phyloP scores from a whole-genome alignment of 179 eudicot species.

The Silene noctiflora region DNA sequence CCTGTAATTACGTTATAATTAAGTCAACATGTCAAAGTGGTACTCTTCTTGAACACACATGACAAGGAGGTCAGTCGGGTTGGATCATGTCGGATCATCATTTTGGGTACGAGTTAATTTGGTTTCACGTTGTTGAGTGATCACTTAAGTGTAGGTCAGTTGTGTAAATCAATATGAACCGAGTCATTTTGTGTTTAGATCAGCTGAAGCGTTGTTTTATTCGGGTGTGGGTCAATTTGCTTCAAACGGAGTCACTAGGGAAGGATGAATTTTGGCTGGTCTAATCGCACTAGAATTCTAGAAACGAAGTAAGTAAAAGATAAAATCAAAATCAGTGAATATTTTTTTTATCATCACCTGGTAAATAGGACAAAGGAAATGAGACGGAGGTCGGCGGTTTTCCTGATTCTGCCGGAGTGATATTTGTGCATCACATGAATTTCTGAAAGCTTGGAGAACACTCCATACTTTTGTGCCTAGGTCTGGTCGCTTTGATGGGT shows the following conservation, averaged over 20 bases:
- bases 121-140: too few species aligned
- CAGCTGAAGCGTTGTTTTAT: too few species aligned
- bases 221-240: too few species aligned
- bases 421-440: conserved; percentile 26
- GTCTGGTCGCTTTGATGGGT: conserved; percentile 44
- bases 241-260: not conserved
- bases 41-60: too few species aligned
- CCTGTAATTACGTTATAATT: conserved; percentile 36
- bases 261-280: not conserved
- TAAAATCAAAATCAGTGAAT: not conserved
- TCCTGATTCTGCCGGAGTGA: conserved; percentile 39
- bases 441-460: conserved; percentile 44
- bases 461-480: conserved; percentile 46
- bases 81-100: too few species aligned
- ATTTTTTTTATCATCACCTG: conserved; percentile 39
- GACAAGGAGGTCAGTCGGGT: too few species aligned
- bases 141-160: too few species aligned
- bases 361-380: conserved; percentile 79
- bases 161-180: too few species aligned
- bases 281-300: too few species aligned
- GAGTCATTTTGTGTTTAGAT: too few species aligned
- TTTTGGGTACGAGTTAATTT: too few species aligned
- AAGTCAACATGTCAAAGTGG: not conserved
- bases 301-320: too few species aligned
- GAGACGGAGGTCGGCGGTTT: conserved; percentile 51